These are phyloP conservation scores for Cyberlindnera americana DNA, from an alignment of 805 yeast species.

Conservation along the genomic window DNA sequence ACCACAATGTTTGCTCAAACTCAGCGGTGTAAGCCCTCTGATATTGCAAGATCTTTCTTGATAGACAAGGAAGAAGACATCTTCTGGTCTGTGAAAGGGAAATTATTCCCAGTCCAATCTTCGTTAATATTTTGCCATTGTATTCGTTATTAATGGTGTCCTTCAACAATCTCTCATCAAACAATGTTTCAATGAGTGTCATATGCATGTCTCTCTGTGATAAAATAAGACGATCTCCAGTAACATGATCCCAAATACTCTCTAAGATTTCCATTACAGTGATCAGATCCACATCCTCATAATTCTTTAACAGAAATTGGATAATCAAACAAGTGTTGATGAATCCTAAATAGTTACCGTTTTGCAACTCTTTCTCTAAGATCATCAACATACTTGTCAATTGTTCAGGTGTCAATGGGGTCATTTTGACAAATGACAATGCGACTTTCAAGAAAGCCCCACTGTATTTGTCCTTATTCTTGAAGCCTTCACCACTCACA, in stretches of 20 bases:
- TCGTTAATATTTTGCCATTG: conserved; percentile 24
- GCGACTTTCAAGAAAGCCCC: conserved; percentile 28
- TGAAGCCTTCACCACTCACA: conserved; percentile 19
- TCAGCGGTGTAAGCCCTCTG: conserved; percentile 31
- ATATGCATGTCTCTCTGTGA: conserved; percentile 65
- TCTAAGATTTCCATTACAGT: conserved; percentile 34
- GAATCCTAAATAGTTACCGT: conserved; percentile 14
- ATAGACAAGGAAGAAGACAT: conserved; percentile 59
- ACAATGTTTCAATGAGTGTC: conserved; percentile 47
- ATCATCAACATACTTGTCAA: conserved; percentile 17
- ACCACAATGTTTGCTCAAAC: conserved; percentile 47
- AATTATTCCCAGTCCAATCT: conserved; percentile 43
- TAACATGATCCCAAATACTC: conserved; percentile 56
- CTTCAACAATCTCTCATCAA: conserved; percentile 39
- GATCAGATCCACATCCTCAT: conserved; percentile 19
- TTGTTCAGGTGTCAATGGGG: conserved; percentile 20
- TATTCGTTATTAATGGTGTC: conserved; percentile 32
- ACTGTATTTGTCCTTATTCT: conserved; percentile 29
- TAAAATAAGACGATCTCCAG: conserved; percentile 56
- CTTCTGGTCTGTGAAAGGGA: conserved; percentile 58
- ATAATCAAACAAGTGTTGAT: conserved; percentile 16
- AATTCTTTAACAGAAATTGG: conserved; percentile 18
- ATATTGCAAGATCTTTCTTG: conserved; percentile 42
- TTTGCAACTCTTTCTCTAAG: conserved; percentile 16
- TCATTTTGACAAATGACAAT: conserved; percentile 17